Percentiles rank a stretch among this genome's conserved stretches.
phyloP scores from a whole-genome alignment of 1,139 yeast genomes.

The Nakaseomyces kungkrabaensis region DNA sequence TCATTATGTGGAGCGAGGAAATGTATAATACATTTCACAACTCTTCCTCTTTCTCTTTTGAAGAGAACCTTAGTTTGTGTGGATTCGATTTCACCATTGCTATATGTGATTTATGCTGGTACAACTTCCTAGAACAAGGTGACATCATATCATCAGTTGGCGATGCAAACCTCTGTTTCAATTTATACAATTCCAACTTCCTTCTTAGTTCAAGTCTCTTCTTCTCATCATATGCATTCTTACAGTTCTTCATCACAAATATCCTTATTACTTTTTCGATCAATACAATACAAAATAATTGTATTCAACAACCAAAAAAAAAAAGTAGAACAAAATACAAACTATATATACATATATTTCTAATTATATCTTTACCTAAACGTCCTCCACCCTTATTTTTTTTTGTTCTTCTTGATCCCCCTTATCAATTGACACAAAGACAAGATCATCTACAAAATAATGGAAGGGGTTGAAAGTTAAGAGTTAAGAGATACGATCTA shows the following conservation, averaged over 20 bases:
- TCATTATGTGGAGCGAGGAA: too few relatives aligned
- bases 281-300: too few relatives aligned
- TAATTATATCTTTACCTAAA: not conserved
- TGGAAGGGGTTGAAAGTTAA: too few relatives aligned
- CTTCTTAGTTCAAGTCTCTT: conserved; percentile 7
- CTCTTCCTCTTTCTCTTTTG: not conserved
- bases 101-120: conserved; percentile 34
- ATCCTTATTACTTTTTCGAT: not conserved
- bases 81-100: conserved; percentile 23
- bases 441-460: too few relatives aligned
- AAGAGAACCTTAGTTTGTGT: conserved; percentile 14
- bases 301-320: too few relatives aligned
- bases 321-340: not conserved
- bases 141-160: conserved; percentile 50
- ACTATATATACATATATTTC: too few relatives aligned
- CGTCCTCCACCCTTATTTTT: not conserved
- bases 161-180: conserved; percentile 35
- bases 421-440: too few relatives aligned
- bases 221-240: not conserved
- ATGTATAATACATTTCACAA: not conserved
- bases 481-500: too few relatives aligned
- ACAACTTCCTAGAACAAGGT: conserved; percentile 48
- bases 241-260: not conserved
- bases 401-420: too few relatives aligned
- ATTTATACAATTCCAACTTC: conserved; percentile 5